Conservation (phyloP, 805 yeast species). For the Phaffomyces antillensis region DNA sequence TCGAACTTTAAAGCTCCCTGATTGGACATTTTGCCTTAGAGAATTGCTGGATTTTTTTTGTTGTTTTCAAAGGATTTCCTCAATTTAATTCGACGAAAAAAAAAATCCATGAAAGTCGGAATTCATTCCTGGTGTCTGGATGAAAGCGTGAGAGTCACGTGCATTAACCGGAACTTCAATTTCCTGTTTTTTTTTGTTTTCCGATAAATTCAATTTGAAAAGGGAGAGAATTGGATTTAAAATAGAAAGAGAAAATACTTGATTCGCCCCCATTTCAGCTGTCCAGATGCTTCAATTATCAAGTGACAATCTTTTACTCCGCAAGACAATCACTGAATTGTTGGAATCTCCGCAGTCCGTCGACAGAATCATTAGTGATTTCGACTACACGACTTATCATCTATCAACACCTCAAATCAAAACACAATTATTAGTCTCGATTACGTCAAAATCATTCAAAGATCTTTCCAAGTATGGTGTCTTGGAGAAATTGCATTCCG, state of each 20-base stretch:
- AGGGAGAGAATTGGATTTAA: neutral
- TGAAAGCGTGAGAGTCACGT: neutral
- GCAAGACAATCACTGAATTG: constrained; percentile 73
- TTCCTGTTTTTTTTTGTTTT: neutral
- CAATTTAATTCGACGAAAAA: neutral
- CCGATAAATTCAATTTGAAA: constrained; percentile 7
- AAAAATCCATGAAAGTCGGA: neutral
- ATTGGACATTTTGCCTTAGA: constrained; percentile 1
- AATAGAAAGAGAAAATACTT: neutral
- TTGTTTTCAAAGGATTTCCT: neutral
- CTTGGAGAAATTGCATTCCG: constrained; percentile 40
- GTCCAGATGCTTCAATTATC: constrained; percentile 67
- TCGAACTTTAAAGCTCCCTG: constrained; percentile 58
- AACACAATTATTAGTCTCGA: constrained; percentile 55
- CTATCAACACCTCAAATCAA: constrained; percentile 81
- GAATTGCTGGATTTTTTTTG: neutral
- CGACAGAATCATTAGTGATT: constrained; percentile 89
- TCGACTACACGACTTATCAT: constrained; percentile 93
- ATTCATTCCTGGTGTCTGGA: constrained; percentile 1
- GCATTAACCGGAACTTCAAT: neutral
- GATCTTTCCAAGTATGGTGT: constrained; percentile 69
- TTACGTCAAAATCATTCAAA: constrained; percentile 68
- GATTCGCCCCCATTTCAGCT: no score
- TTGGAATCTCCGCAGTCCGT: constrained; percentile 47
- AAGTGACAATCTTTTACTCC: constrained; percentile 73